phyloP scores from a whole-genome alignment of 148 eudicot species.

The Arbutus unedo region DNA sequence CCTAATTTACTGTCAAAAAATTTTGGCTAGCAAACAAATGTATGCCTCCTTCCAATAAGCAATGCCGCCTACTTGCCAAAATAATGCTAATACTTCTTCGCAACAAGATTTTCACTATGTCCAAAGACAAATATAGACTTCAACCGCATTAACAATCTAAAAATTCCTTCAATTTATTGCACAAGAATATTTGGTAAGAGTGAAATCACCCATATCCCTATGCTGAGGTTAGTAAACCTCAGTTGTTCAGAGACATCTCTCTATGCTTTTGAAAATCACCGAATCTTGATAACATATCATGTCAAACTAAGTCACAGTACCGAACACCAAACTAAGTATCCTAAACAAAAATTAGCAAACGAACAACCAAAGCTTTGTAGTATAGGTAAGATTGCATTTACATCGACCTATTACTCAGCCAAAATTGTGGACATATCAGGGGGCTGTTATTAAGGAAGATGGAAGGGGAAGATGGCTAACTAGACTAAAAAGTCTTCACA shows the following conservation, averaged over 20 bases:
- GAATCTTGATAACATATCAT: background rate
- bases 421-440: background rate
- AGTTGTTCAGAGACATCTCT: background rate
- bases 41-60: background rate
- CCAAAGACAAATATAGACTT: background rate
- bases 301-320: background rate
- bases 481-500: slow-evolving; percentile 7
- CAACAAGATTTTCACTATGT: too few species aligned
- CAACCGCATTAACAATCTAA: background rate
- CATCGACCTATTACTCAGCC: background rate
- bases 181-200: background rate
- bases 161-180: background rate
- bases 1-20: too few species aligned
- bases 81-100: too few species aligned
- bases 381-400: background rate
- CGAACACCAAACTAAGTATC: background rate
- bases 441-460: background rate
- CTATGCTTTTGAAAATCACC: background rate
- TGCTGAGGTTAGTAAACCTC: background rate
- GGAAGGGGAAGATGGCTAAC: background rate
- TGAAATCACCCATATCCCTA: background rate
- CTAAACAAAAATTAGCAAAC: background rate
- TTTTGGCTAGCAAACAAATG: too few species aligned
- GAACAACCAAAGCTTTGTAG: slow-evolving; percentile 3
- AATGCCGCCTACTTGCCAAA: background rate